Evolutionary conservation across 768 basidiomycete species (phyloP), one percentile per base, ranked within the genome.

Genomic region (Leccinum subtestaceum): DNA sequence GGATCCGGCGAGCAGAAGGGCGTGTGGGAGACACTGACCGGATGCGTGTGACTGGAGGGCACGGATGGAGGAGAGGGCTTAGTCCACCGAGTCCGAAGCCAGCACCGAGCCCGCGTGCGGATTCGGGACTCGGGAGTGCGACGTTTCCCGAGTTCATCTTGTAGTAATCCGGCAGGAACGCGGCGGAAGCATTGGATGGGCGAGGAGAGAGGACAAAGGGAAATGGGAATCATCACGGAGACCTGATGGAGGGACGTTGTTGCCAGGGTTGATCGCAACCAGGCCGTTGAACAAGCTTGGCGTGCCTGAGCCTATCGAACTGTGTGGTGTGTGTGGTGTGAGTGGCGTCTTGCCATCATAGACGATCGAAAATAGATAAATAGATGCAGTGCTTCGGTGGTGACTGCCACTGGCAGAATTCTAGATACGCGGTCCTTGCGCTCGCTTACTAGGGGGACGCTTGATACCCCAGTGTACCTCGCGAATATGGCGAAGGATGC

Each of bases 41-140:
- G 94, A 93, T 1, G 92, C 93, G 63, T 95, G 94, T 17, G 87
- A 78, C 66, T 93, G 90, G 45, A 95, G 77, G 1, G 92, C 94
- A n/a, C 86, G 81, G 31, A 89, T 78, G 29, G 85, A 82, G 0
- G 70, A 15, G 70, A 72, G 7, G 69, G 43, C 67, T 71, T 1
- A 70, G 52, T n/a, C 69, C 70, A n/a, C 70, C 52, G 29, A 68
- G 57, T 10, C 60, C 66, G 8, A 71, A 27, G 46, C 64, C 68
- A 1, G 66, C 48, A 29, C 68, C 61, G 27, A 71, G 60, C 10
- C 29, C 64, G 21, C 67, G 68, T 6, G 62, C 69, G 13, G 60
- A 10, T 3, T 52, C 64, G 25, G 25, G 25, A 27, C 25, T 27
- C 25, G 47, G 72, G 56, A 3, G 63, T 62, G 21, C 76, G 76